Conservation (phyloP, 768 basidiomycete genomes). For the Polyporus arcularius region DNA sequence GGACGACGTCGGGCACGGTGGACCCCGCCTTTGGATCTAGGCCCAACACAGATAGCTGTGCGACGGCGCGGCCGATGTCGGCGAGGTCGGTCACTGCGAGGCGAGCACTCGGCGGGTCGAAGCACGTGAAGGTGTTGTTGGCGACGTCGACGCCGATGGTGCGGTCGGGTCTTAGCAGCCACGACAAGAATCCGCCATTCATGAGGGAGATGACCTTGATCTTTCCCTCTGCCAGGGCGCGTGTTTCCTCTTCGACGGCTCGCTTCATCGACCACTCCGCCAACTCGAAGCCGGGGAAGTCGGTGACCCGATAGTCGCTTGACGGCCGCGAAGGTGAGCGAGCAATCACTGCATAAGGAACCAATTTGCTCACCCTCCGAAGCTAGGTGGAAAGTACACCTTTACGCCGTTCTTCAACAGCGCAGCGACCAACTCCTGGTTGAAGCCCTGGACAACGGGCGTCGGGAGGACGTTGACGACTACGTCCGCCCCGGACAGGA, state of each 20-base stretch:
- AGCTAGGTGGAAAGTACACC: slow-evolving; percentile 24
- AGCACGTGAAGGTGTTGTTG: too few relatives aligned
- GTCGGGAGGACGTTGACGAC: slow-evolving; percentile 20
- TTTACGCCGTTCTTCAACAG: slow-evolving; percentile 8
- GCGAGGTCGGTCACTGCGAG: too few relatives aligned
- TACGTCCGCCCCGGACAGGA: slow-evolving; percentile 20
- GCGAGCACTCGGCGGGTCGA: too few relatives aligned
- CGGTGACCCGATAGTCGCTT: slow-evolving; percentile 21
- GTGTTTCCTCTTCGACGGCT: slow-evolving; percentile 1
- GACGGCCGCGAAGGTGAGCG: background rate
- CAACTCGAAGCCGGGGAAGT: slow-evolving; percentile 21
- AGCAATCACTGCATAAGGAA: background rate
- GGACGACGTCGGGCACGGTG: too few relatives aligned
- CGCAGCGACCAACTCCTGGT: slow-evolving; percentile 10
- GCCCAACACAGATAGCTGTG: too few relatives aligned
- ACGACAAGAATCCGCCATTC: slow-evolving; percentile 12
- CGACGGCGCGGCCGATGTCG: too few relatives aligned
- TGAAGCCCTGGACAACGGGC: background rate
- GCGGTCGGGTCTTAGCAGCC: background rate
- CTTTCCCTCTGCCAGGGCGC: slow-evolving; percentile 1
- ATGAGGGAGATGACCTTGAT: slow-evolving; percentile 20
- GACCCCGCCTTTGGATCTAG: too few relatives aligned
- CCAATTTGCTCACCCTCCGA: slow-evolving; percentile 19
- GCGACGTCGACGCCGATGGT: background rate
- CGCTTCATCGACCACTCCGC: slow-evolving; percentile 11